Base-by-base conservation (phyloP, 768 basidiomycete genomes). In the Mycena chlorophos region DNA sequence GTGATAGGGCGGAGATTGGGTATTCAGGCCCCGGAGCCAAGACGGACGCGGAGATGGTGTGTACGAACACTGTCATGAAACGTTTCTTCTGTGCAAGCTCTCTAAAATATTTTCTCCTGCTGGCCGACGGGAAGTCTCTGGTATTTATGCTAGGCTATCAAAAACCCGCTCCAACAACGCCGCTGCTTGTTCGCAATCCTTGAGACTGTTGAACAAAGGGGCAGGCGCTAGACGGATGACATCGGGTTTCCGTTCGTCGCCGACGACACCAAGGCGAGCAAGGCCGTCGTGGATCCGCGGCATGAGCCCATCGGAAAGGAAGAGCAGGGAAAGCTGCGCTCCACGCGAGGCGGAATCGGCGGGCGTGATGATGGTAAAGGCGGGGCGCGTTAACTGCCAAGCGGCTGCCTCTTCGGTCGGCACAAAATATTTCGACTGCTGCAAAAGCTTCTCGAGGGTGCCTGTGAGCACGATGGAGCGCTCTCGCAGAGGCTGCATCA, bases 341-440 rank as follows among this genome's bases (percentile, higher is more conserved):
- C 95, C 95, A 51, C 96, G 82, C 55, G 78, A 76, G 19, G 78
- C 76, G 23, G 84, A 75, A 49, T 85, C 78, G 42, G 65, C 69
- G 2, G 97, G 96, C 2, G 96, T 98, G 65, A 98, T 87, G 62
- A 98, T 92, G n/a, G 91, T 92, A 73, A 98, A 97, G 3, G 82
- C 79, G 29, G 73, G 73, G 20, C 66, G 67, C 29, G 54, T 61
- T 23, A 52, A 61, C 53, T 65, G 63, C 20, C 61, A 55, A 30
- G 58, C 64, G 29, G 58, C 57, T 30, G 55, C 69, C 29, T 76
- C 69, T 14, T 71, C 62, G 2, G 75, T 65, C 13, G 82, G 68
- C 4, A 88, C 76, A 68, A 83, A 94, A 72, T 83, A 88, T 56
- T 75, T 78, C 19, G 87, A 90, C 49, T 75, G 65, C 49, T 69